Percentiles rank a stretch among this genome's conserved stretches.
Evolutionary conservation across 106 monocot species (phyloP).

Genomic region (Iris macrosiphon): DNA sequence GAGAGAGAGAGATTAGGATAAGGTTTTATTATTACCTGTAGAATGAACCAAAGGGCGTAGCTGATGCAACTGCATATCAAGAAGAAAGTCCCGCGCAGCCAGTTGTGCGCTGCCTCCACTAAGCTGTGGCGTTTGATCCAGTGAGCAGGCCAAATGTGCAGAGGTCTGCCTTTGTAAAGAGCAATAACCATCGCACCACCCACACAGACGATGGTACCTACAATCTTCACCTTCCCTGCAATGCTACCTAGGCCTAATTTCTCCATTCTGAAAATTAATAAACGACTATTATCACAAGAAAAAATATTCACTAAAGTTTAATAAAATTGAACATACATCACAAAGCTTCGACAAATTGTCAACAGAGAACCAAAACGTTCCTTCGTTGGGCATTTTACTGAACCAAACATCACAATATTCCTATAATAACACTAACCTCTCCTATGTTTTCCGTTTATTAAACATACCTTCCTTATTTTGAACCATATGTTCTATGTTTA

Average conservation of each 20-base stretch:
- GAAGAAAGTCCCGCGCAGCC: neutral
- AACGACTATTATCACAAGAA: too few relatives aligned
- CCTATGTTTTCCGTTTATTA: too few relatives aligned
- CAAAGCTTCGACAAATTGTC: too few relatives aligned
- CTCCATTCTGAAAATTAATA: slow-evolving; percentile 14
- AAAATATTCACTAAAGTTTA: too few relatives aligned
- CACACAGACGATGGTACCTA: slow-evolving; percentile 20
- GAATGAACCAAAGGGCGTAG: slow-evolving; percentile 1
- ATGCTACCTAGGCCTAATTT: slow-evolving; percentile 9
- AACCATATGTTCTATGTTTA: too few relatives aligned
- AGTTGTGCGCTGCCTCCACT: neutral
- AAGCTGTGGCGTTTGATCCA: neutral
- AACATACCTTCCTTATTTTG: too few relatives aligned
- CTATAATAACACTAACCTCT: too few relatives aligned
- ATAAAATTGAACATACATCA: too few relatives aligned
- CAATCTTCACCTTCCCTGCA: slow-evolving; percentile 15
- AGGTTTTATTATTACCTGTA: neutral
- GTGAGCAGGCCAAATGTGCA: neutral
- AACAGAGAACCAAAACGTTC: too few relatives aligned
- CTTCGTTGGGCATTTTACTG: too few relatives aligned
- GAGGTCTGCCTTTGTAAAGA: neutral
- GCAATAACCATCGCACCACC: slow-evolving; percentile 34
- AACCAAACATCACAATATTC: too few relatives aligned
- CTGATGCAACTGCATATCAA: neutral
- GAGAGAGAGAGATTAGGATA: too few relatives aligned